Evolutionary conservation across 345 rosid species (phyloP).

Genomic region (Jatropha curcas): DNA sequence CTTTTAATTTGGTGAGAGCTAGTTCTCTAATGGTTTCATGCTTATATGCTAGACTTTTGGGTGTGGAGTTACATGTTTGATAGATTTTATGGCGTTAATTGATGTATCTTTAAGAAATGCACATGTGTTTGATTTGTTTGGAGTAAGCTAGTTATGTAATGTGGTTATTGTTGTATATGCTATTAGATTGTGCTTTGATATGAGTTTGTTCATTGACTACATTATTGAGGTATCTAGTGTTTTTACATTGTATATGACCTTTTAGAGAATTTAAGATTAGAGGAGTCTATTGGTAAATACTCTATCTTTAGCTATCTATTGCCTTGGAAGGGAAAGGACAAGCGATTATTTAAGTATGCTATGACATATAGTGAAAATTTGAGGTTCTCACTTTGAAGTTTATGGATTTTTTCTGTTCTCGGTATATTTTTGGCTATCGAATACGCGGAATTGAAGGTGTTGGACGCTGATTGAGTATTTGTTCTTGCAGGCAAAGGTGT

Average conservation of each 20-base stretch:
- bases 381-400: neutral
- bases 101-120: neutral
- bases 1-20: neutral
- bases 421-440: neutral
- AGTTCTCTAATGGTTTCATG: neutral
- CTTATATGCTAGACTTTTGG: no score
- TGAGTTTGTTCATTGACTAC: no score
- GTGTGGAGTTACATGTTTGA: no score
- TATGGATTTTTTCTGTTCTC: no score
- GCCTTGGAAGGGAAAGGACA: neutral
- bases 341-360: neutral
- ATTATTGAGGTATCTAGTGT: neutral
- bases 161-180: neutral
- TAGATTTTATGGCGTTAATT: no score
- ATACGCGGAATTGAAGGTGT: no score
- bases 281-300: no score
- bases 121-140: neutral
- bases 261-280: neutral
- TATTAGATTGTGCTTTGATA: no score
- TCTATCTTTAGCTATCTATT: neutral
- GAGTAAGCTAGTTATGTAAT: neutral
- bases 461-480: neutral
- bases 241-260: neutral
- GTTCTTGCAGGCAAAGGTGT: conserved; percentile 60
- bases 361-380: neutral